Conservation (phyloP, 306 rosid species). For the Medicago lupulina region DNA sequence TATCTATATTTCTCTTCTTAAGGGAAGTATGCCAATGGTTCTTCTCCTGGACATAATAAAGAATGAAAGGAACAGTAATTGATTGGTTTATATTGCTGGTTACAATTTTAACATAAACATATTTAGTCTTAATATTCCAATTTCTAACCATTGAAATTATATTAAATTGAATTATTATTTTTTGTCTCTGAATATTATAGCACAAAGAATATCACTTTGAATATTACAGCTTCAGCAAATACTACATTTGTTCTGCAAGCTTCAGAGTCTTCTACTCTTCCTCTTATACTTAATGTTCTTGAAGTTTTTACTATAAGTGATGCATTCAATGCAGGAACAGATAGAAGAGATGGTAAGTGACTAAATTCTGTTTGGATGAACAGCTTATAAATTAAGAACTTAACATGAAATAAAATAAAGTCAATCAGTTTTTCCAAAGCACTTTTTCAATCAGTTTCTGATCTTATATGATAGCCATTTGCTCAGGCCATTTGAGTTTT, state of each 20-base stretch:
- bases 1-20: too few relatives aligned
- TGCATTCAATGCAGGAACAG: conserved; percentile 39
- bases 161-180: too few relatives aligned
- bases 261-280: conserved; percentile 49
- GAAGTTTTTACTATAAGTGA: conserved; percentile 48
- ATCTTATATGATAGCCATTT: neutral
- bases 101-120: too few relatives aligned
- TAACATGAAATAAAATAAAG: too few relatives aligned
- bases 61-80: too few relatives aligned
- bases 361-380: neutral
- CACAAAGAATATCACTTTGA: too few relatives aligned
- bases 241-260: conserved; percentile 40
- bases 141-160: too few relatives aligned
- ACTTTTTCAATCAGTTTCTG: conserved; percentile 18
- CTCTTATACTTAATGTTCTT: conserved; percentile 56
- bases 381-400: neutral
- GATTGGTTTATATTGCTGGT: too few relatives aligned
- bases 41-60: too few relatives aligned
- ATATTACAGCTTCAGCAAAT: conserved; percentile 46
- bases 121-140: too few relatives aligned
- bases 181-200: too few relatives aligned
- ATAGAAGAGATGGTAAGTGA: conserved; percentile 46
- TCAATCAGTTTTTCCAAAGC: neutral
- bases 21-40: too few relatives aligned
- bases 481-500: neutral